These are phyloP conservation scores for Exophiala dermatitidis DNA, from an alignment of 2,329 filamentous ascomycete species.

Conservation along the genomic window DNA sequence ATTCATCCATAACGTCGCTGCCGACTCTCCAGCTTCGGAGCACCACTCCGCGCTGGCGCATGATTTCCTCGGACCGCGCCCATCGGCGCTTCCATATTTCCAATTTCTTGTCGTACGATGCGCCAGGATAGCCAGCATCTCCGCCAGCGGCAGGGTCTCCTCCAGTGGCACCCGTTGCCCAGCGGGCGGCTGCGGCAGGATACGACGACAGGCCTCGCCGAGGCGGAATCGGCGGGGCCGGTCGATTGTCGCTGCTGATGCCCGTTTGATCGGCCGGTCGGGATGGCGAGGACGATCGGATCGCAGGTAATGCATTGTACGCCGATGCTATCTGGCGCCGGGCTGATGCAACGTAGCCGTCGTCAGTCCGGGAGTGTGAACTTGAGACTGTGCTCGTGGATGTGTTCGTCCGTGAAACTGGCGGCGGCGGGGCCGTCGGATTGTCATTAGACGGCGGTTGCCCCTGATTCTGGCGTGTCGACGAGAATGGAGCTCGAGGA, in stretches of 20 bases:
- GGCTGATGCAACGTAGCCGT: constrained; percentile 26
- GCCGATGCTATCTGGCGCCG: constrained; percentile 22
- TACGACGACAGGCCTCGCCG: constrained; percentile 27
- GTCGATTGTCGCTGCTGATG: constrained; percentile 25
- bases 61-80: constrained; percentile 39
- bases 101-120: constrained; percentile 39
- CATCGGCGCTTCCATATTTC: constrained; percentile 45
- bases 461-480: constrained; percentile 26
- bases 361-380: constrained; percentile 13
- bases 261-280: constrained; percentile 26
- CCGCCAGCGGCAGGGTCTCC: constrained; percentile 22
- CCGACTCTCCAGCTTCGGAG: constrained; percentile 43
- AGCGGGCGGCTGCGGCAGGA: constrained; percentile 30
- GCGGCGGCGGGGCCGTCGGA: constrained; percentile 17
- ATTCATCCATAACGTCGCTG: constrained; percentile 40
- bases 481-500: constrained; percentile 26
- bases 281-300: constrained; percentile 23
- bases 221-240: constrained; percentile 30
- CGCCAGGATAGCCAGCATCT: constrained; percentile 14
- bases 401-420: constrained; percentile 19
- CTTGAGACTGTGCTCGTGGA: constrained; percentile 10
- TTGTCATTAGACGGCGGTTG: constrained; percentile 11
- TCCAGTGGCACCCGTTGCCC: constrained; percentile 26
- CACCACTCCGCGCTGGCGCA: constrained; percentile 38
- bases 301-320: constrained; percentile 26